Evolutionary conservation across 1,284 basidiomycete species (phyloP), one percentile per base, ranked within the genome.

Genomic region (Chalciporus sp.): DNA sequence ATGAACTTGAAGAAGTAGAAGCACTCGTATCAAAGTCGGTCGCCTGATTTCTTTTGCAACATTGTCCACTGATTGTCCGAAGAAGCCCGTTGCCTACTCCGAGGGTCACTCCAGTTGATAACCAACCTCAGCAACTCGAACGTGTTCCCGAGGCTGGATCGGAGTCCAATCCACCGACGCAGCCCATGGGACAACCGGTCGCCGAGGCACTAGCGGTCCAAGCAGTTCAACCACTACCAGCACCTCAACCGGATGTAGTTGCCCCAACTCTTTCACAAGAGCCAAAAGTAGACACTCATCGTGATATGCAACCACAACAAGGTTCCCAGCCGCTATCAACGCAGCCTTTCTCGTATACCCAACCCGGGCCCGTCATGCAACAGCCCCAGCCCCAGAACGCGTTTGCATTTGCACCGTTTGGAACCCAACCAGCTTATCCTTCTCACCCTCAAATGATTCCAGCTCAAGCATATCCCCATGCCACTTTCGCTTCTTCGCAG

Each of bases 31-130:
- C 66, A 61, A 66, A 64, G 69, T 67, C 51, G 59, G 71, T 61
- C 50, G 37, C 47, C 56, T 47, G 49, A 55, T 70, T 40, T 56
- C 52, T 61, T 58, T 49, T 26, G 7, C n/a, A 23, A 44, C 27
- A 29, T 7, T 48, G 42, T 58, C 58, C 62, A 45, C 57, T 72
- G 46, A 68, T 65, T 28, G 49, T 56, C 52, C 58, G 58, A 78
- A 76, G 73, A 76, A 81, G 81, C 63, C 74, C 78, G 51, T 63
- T 85, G 49, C 83, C 83, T 39, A 84, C 83, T 5, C 84, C 84
- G n/a, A 72, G 82, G 28, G 72, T 74, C n/a, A 84, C 82, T 19
- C 84, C 83, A 20, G 68, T 76, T 3, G 77, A 76, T 35, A 53
- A 58, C 27, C 27, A 53, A 0, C 52, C 58, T 16, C 64, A 57